Percentiles rank a stretch among this genome's conserved stretches.
Evolutionary conservation across 2,329 filamentous ascomycete genomes (phyloP).

Genomic region (Zymoseptoria brevis): DNA sequence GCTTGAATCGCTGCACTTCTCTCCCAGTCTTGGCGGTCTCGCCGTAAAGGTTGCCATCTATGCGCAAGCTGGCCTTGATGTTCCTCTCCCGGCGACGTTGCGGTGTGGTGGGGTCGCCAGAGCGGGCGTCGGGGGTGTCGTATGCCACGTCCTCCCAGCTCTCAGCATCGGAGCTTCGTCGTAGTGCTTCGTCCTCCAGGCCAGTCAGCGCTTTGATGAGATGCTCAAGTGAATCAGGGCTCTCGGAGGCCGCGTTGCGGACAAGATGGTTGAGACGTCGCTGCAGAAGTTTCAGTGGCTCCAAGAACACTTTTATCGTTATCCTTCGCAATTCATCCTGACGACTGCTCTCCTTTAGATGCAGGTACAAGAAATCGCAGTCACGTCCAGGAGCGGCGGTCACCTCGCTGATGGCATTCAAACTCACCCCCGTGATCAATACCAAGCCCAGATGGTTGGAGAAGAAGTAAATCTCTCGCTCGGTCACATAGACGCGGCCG

Average conservation of each 20-base stretch:
- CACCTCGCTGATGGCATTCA: constrained; percentile 76
- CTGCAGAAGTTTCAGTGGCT: constrained; percentile 75
- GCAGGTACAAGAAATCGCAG: constrained; percentile 86
- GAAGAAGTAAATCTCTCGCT: constrained; percentile 88
- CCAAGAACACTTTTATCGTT: constrained; percentile 87
- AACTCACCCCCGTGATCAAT: constrained; percentile 66
- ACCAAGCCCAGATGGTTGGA: constrained; percentile 90
- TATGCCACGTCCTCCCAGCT: constrained; percentile 70
- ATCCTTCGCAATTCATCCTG: constrained; percentile 62
- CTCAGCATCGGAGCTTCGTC: constrained; percentile 65
- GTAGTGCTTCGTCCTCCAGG: constrained; percentile 56
- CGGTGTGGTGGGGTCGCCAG: constrained; percentile 37
- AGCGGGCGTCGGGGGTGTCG: constrained; percentile 29
- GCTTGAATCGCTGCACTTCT: constrained; percentile 63
- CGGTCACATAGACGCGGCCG: constrained; percentile 80
- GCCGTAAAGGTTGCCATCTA: constrained; percentile 54
- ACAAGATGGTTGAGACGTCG: constrained; percentile 78
- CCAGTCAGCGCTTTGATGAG: constrained; percentile 65
- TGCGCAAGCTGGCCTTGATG: constrained; percentile 50
- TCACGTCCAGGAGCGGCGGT: constrained; percentile 83
- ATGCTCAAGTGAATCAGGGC: constrained; percentile 60
- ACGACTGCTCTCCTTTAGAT: constrained; percentile 55
- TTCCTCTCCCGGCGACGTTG: constrained; percentile 40
- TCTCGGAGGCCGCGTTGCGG: constrained; percentile 65
- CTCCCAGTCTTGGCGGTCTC: constrained; percentile 36